Conservation (phyloP, 148 eudicot genomes). For the Mesembryanthemum crystallinum region DNA sequence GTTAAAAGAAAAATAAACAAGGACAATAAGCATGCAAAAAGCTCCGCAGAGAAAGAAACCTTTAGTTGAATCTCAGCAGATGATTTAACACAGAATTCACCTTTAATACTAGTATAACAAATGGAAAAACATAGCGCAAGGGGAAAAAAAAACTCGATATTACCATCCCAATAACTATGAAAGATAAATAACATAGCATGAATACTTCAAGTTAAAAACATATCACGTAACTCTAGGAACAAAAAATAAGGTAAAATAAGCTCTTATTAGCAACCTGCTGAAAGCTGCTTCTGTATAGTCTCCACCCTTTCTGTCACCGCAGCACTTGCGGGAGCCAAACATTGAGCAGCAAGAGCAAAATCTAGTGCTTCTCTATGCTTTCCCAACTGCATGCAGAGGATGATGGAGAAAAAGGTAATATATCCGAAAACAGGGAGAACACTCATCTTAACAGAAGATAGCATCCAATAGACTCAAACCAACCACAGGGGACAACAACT, state of each 20-base stretch:
- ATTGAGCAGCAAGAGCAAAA: constrained; percentile 76
- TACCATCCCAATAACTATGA: not conserved
- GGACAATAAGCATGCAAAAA: not conserved
- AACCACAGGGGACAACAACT: not conserved
- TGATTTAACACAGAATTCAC: not conserved
- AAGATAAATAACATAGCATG: not conserved
- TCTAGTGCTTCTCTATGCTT: constrained; percentile 87
- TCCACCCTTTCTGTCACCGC: constrained; percentile 71
- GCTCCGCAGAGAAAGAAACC: not conserved
- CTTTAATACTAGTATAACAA: not conserved
- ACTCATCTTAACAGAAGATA: not conserved
- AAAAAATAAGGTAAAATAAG: not conserved
- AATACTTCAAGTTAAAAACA: not conserved
- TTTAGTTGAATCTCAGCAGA: not conserved
- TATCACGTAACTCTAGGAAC: not conserved
- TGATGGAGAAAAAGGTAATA: not conserved
- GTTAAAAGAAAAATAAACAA: not conserved
- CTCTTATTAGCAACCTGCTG: constrained; percentile 55
- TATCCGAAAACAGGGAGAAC: not conserved
- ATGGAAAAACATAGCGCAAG: not conserved
- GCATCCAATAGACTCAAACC: not conserved
- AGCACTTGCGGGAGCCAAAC: constrained; percentile 56
- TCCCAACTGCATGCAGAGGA: constrained; percentile 53
- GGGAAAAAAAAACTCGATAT: not conserved
- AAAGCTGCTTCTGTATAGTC: constrained; percentile 52